Evolutionary conservation across 2,329 filamentous ascomycete species (phyloP), one percentile per base, ranked within the genome.

Genomic region (Pseudocercospora pini-densiflorae): DNA sequence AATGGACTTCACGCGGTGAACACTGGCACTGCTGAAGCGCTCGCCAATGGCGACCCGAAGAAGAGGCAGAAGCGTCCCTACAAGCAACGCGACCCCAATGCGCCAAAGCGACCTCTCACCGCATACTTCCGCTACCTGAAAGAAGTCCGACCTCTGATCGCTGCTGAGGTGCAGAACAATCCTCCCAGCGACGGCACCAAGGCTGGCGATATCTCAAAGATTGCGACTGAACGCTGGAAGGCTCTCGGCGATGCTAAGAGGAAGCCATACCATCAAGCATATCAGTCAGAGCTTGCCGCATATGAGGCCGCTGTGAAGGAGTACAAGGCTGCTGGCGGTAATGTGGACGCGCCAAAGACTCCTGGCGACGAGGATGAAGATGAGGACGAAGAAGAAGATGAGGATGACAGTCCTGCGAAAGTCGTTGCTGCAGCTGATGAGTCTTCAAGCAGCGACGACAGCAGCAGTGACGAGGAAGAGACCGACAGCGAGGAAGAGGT

Each of bases 91-190:
- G 94, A 98, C 79, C 94, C 94, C 72, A 97, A 97, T 79, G 94
- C 94, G 6, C 94, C 94, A 67, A 98, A 97, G 87, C 89, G 94
- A 59, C 94, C 94, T 8, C 81, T 97, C 76, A 98, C 94, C 5
- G 93, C 94, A 2, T 97, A 96, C 84, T 97, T 98, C 84, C 84
- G 97, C 68, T 98, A 93, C 84, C 93, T 97, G 85, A 91, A 96
- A 79, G 90, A 91, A 70, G 93, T 93, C 70, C 91, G 95, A 59
- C 87, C 89, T 60, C 90, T 92, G 77, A 95, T 98, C 73, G 90
- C 92, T 64, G 75, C 77, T 4, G 76, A 79, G 55, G 86, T 97
- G 10, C 92, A 91, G 64, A 78, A 78, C 7, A 71, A 73, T 8
- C 68, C 71, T 7, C 62, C 59, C 10, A 92, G 91, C 23, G 78